These are phyloP conservation scores for Mycosphaerelloides madeirae DNA, from an alignment of 2,329 filamentous ascomycete genomes.

Conservation along the genomic window DNA sequence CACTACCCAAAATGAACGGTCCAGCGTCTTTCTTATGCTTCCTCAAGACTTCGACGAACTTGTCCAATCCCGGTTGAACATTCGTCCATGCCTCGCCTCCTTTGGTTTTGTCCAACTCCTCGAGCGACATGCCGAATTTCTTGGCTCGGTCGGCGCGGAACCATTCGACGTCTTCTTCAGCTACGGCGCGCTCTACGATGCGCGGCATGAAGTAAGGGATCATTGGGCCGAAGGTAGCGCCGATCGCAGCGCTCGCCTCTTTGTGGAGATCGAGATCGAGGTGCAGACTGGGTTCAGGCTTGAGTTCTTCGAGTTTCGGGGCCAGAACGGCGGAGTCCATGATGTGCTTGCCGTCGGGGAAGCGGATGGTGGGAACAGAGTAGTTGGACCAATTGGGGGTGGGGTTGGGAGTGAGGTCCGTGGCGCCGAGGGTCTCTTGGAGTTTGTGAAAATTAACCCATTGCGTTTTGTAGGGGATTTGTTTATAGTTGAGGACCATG, in stretches of 20 bases:
- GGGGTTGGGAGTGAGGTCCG: constrained; percentile 15
- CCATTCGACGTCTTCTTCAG: constrained; percentile 27
- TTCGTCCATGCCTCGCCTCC: constrained; percentile 15
- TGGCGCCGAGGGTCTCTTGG: not conserved
- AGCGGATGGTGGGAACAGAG: constrained; percentile 16
- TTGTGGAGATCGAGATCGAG: constrained; percentile 15
- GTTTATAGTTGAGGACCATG: constrained; percentile 22
- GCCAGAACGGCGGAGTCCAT: constrained; percentile 24
- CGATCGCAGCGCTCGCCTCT: constrained; percentile 4
- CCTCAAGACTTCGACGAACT: constrained; percentile 7
- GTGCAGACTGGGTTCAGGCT: constrained; percentile 16
- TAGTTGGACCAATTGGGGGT: constrained; percentile 8
- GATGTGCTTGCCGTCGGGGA: constrained; percentile 14
- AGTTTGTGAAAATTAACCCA: constrained; percentile 2
- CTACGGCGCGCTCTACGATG: constrained; percentile 7
- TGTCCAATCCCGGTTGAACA: constrained; percentile 5
- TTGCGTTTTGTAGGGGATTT: constrained; percentile 9
- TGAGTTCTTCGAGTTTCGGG: constrained; percentile 13
- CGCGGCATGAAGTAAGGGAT: constrained; percentile 13
- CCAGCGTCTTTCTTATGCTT: constrained; percentile 30
- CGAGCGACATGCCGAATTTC: constrained; percentile 14
- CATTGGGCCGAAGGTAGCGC: constrained; percentile 9
- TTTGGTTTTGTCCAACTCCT: constrained; percentile 23
- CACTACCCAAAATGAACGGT: constrained; percentile 16
- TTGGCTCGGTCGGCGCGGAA: constrained; percentile 1